Conservation (phyloP, 2,329 filamentous ascomycete species). For the Furcasterigmium sp. region DNA sequence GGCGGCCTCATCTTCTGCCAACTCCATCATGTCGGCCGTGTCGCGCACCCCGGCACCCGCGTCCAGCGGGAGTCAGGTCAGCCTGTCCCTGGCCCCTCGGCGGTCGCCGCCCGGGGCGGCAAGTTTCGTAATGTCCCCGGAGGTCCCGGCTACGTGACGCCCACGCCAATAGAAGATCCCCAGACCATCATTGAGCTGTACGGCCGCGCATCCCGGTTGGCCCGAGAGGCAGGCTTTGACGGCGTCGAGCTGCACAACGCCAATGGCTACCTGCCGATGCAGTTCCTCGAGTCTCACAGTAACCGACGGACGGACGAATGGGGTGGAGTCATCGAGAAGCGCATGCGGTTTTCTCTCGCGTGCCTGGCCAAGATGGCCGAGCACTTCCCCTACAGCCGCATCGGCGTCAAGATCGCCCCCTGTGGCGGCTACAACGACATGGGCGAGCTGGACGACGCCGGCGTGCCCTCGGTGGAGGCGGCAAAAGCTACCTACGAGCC, state of each 20-base stretch:
- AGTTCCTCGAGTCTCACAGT: conserved; percentile 63
- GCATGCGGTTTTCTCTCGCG: conserved; percentile 58
- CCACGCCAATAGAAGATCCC: conserved; percentile 49
- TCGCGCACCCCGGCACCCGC: background rate
- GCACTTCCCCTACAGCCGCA: background rate
- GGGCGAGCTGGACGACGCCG: background rate
- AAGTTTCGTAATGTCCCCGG: background rate
- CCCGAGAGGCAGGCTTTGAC: conserved; percentile 61
- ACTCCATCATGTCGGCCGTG: background rate
- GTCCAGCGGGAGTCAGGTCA: conserved; percentile 18
- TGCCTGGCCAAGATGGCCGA: background rate
- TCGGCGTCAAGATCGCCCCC: conserved; percentile 1
- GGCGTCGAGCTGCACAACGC: conserved; percentile 70
- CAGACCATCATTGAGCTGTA: conserved; percentile 53
- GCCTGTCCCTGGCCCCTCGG: conserved; percentile 19
- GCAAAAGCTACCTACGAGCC: background rate
- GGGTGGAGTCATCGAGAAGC: conserved; percentile 67
- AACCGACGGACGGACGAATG: conserved; percentile 66
- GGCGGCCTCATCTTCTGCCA: conserved; percentile 17
- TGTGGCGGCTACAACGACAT: conserved; percentile 1
- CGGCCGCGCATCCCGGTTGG: conserved; percentile 44
- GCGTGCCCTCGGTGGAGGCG: background rate
- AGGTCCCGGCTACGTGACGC: background rate
- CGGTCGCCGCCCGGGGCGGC: conserved; percentile 8
- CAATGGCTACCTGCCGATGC: conserved; percentile 70